Conservation (phyloP, 495 filamentous ascomycete genomes). For the Penicillium daleae region DNA sequence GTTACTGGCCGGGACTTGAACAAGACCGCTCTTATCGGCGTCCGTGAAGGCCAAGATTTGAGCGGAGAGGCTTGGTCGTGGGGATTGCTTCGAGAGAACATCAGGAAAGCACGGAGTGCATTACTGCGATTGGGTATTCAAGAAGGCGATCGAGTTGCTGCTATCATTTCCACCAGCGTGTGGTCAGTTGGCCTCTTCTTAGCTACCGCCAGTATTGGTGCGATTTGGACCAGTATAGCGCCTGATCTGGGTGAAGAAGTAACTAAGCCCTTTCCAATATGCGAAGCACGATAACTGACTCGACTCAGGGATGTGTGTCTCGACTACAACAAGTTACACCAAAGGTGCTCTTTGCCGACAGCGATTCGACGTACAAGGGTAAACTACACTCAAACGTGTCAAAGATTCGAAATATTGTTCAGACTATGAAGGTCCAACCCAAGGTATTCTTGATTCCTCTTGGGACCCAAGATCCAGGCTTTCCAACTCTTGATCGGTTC, state of each 20-base stretch:
- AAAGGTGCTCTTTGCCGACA: constrained; percentile 70
- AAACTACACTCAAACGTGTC: constrained; percentile 42
- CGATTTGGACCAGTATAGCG: constrained; percentile 64
- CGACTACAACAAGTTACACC: constrained; percentile 68
- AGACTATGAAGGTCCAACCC: constrained; percentile 45
- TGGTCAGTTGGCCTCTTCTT: constrained; percentile 66
- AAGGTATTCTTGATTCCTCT: constrained; percentile 33
- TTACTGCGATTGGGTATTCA: constrained; percentile 54
- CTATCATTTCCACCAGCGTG: constrained; percentile 69
- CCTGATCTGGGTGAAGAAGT: constrained; percentile 69
- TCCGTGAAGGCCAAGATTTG: constrained; percentile 67
- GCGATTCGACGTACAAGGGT: constrained; percentile 72
- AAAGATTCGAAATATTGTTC: constrained; percentile 56
- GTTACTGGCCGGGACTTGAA: constrained; percentile 49
- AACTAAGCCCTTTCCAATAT: background rate
- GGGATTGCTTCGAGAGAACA: constrained; percentile 55
- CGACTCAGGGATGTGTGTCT: constrained; percentile 63
- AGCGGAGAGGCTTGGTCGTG: constrained; percentile 59
- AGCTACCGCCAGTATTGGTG: constrained; percentile 63
- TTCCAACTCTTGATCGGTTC: constrained; percentile 37
- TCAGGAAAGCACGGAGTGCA: constrained; percentile 57
- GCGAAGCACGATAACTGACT: background rate
- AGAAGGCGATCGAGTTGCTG: constrained; percentile 67
- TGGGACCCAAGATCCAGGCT: constrained; percentile 39
- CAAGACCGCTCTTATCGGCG: constrained; percentile 63